phyloP scores from a whole-genome alignment of 768 basidiomycete genomes.

The Phlebiopsis flavidoalba region DNA sequence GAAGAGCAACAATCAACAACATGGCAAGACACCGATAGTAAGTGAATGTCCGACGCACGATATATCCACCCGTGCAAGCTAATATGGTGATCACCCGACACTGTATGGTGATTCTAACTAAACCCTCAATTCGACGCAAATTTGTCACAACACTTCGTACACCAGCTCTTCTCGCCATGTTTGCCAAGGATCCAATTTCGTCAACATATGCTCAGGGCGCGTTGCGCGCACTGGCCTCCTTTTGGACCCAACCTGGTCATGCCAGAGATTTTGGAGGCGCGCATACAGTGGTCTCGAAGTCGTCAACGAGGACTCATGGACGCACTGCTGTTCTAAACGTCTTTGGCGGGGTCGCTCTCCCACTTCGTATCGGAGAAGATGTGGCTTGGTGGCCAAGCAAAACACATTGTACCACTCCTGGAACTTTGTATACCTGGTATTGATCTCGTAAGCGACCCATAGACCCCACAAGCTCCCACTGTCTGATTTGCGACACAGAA shows the following conservation, averaged over 20 bases:
- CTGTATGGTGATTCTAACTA: slow-evolving; percentile 87
- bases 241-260: slow-evolving; percentile 83
- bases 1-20: slow-evolving; percentile 67
- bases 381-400: slow-evolving; percentile 86
- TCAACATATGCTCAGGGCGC: slow-evolving; percentile 78
- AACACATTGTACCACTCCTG: slow-evolving; percentile 81
- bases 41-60: slow-evolving; percentile 16
- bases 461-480: neutral
- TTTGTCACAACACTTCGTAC: slow-evolving; percentile 82
- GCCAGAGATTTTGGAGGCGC: slow-evolving; percentile 86
- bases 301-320: slow-evolving; percentile 93
- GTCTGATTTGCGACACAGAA: slow-evolving; percentile 40
- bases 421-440: slow-evolving; percentile 90
- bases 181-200: slow-evolving; percentile 78
- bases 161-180: slow-evolving; percentile 87
- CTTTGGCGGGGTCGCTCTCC: slow-evolving; percentile 74
- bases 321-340: slow-evolving; percentile 86
- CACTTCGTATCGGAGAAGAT: slow-evolving; percentile 70
- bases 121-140: slow-evolving; percentile 66
- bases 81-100: slow-evolving; percentile 36
- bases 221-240: slow-evolving; percentile 71
- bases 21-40: slow-evolving; percentile 79
- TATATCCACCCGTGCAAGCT: neutral
- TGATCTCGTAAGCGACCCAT: slow-evolving; percentile 56
- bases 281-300: slow-evolving; percentile 90